Evolutionary conservation across 1,139 yeast genomes (phyloP), one percentile per base, ranked within the genome.

Genomic region (Debaryomyces nepalensis): DNA sequence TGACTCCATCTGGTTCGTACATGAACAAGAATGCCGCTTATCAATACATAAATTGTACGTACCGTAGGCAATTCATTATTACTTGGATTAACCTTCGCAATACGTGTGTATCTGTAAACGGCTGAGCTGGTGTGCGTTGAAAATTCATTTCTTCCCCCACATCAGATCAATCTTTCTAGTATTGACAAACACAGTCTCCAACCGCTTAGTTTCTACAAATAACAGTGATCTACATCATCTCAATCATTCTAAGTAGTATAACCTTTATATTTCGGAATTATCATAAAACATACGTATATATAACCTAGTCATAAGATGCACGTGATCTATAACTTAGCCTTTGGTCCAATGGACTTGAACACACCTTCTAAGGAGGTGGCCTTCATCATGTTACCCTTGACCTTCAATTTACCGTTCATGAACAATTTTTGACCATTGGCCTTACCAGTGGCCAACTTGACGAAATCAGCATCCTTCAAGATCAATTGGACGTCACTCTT

Each of bases 331-430:
- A 70, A 70, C 66, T 73, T 73, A 47, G 79, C 64, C 64, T 70
- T 70, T 42, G 83, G 82, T 56, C 77, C 82, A 42, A 86, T 78
- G 43, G 79, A 67, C 73, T 84, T 84, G 69, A 87, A 78, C 39
- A 87, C 82, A 37, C 77, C 68, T 68, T 87, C 95, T 50, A 87
- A 80, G 47, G 82, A 78, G 44, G 91, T 81, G 47, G 95, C 95
- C 76, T 88, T 87, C 91, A 86, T 85, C 72, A 87, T 84, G 70
- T 87, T 87, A 57, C 96, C 96, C 75, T 82, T 85, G 53, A 87
- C 84, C 77, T 87, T 87, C 66, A 87, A 77, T 66, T 84, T 85
- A 43, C 96, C 96, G 58, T 79, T 73, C 87, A 87, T 81, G 68
- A 87, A 87, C 59, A 88, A 77, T 70, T 83, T 84, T 67, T 87